Evolutionary conservation across 2,329 filamentous ascomycete species (phyloP).

Genomic region (Epichloe brachyelytri): DNA sequence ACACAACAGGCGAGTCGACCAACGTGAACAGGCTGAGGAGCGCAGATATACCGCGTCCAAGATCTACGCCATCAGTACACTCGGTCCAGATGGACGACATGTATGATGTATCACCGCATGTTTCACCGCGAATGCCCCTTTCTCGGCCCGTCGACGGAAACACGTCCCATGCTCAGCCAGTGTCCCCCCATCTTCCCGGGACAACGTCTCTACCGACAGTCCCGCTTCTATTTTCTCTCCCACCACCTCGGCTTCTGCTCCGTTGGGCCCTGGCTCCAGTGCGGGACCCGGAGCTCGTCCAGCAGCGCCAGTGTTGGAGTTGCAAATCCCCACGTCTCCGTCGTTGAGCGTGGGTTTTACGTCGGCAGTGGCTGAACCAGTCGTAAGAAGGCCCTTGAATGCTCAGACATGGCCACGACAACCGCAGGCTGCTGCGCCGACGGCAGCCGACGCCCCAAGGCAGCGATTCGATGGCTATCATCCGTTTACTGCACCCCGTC

Average conservation of each 20-base stretch:
- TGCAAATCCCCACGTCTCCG: slow-evolving; percentile 17
- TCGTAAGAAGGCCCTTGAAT: slow-evolving; percentile 19
- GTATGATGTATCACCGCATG: slow-evolving; percentile 35
- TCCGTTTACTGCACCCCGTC: slow-evolving; percentile 29
- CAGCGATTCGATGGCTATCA: slow-evolving; percentile 18
- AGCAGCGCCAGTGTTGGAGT: slow-evolving; percentile 10
- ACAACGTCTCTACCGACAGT: not conserved
- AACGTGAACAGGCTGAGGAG: slow-evolving; percentile 13
- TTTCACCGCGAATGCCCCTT: slow-evolving; percentile 20
- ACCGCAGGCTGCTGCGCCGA: slow-evolving; percentile 14
- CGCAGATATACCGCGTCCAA: slow-evolving; percentile 15
- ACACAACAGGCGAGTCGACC: slow-evolving; percentile 24
- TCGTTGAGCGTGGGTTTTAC: slow-evolving; percentile 4
- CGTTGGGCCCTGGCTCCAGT: not conserved
- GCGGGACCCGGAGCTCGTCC: slow-evolving; percentile 1
- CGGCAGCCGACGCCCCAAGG: slow-evolving; percentile 3
- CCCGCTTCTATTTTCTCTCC: not conserved
- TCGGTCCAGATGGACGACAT: slow-evolving; percentile 20
- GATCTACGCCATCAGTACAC: slow-evolving; percentile 18
- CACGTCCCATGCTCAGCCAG: slow-evolving; percentile 1
- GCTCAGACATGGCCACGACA: slow-evolving; percentile 34
- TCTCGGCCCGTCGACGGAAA: slow-evolving; percentile 1
- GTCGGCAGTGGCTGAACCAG: slow-evolving; percentile 9
- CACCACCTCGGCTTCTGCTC: not conserved
- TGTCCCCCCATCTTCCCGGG: slow-evolving; percentile 9